Evolutionary conservation across 192 early-diverging fungal species (phyloP).

Genomic region (Mortierella antarctica): DNA sequence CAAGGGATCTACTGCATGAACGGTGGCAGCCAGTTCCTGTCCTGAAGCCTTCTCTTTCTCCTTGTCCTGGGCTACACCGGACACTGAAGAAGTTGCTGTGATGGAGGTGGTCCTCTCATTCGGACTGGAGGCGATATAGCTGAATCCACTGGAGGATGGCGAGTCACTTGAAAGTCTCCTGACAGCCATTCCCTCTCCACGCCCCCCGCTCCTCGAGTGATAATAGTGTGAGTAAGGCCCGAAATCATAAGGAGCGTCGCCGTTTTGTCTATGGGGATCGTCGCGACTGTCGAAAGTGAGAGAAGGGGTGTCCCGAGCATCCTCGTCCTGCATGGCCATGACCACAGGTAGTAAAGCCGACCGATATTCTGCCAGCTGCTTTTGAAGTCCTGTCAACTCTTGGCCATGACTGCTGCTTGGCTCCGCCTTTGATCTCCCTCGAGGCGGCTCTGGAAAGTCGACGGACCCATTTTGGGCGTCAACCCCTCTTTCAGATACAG

Average conservation of each 20-base stretch:
- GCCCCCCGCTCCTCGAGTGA: background rate
- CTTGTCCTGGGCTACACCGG: background rate
- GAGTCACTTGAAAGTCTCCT: too few species aligned
- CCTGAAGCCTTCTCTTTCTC: background rate
- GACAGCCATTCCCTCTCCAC: too few species aligned
- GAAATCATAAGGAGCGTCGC: background rate
- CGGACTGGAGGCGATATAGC: too few species aligned
- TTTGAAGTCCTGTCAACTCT: slow-evolving; percentile 38
- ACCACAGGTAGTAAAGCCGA: slow-evolving; percentile 35
- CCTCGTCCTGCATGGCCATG: slow-evolving; percentile 28
- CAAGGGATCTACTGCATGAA: slow-evolving; percentile 1
- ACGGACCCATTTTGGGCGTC: too few species aligned
- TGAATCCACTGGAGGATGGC: too few species aligned
- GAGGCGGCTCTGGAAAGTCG: too few species aligned
- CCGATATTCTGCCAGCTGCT: slow-evolving; percentile 35
- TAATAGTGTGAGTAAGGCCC: background rate
- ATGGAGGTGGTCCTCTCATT: too few species aligned
- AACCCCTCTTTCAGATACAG: too few species aligned
- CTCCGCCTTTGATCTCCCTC: background rate
- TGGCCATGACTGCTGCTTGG: background rate
- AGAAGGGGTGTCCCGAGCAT: background rate
- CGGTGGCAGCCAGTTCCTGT: background rate
- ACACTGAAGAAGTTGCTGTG: too few species aligned
- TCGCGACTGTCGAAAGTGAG: slow-evolving; percentile 1
- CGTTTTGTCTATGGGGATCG: background rate